Conservation (phyloP, 192 early-diverging fungal genomes). For the Thamnidium elegans region DNA sequence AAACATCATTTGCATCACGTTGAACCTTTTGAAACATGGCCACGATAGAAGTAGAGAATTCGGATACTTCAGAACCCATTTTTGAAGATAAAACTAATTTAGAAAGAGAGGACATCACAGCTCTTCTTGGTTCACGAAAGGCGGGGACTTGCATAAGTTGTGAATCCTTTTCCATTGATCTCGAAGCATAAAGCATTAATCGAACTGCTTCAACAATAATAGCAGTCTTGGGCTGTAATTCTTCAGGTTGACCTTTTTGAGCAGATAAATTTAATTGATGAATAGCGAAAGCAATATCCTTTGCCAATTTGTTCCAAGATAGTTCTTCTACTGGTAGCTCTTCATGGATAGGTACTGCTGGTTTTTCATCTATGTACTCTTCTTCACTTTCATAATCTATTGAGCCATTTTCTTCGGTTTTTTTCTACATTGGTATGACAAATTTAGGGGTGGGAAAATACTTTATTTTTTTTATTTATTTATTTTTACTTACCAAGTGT, state of each 20-base stretch:
- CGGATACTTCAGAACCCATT: constrained; percentile 63
- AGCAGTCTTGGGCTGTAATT: constrained; percentile 26
- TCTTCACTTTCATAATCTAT: background rate
- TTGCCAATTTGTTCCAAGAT: constrained; percentile 52
- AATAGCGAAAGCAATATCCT: constrained; percentile 43
- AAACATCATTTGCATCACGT: constrained; percentile 56
- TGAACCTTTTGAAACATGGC: constrained; percentile 64
- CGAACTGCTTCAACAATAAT: constrained; percentile 74
- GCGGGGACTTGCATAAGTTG: constrained; percentile 40
- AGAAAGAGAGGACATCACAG: constrained; percentile 64
- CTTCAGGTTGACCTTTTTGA: constrained; percentile 21
- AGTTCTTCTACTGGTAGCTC: constrained; percentile 12
- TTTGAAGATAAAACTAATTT: constrained; percentile 72
- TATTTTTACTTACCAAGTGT: constrained; percentile 33
- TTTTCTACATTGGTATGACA: too few species aligned
- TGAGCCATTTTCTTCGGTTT: background rate
- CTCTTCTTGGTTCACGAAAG: constrained; percentile 27
- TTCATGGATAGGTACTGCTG: background rate
- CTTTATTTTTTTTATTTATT: background rate
- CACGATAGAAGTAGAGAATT: constrained; percentile 62
- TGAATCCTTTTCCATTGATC: constrained; percentile 60
- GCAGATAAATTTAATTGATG: constrained; percentile 47
- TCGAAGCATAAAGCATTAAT: constrained; percentile 79
- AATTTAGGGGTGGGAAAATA: background rate
- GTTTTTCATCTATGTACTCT: background rate